Evolutionary conservation across 2,329 filamentous ascomycete genomes (phyloP).

Genomic region (Talaromyces atroroseus): DNA sequence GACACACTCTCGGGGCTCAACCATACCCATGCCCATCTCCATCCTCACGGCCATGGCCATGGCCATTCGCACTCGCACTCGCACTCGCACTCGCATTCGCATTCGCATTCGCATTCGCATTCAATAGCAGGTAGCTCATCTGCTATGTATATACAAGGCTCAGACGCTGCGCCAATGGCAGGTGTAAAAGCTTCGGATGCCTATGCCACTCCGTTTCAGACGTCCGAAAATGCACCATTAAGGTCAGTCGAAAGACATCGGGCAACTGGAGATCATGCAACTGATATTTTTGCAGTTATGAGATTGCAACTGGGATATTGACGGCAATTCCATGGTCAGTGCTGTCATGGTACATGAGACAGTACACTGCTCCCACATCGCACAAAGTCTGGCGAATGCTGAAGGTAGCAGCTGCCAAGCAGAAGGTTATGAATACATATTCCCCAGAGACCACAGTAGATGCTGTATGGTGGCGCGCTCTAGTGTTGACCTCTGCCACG

Average conservation of each 20-base stretch:
- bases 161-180: conserved; percentile 2
- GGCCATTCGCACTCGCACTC: not conserved
- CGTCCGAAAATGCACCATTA: conserved; percentile 7
- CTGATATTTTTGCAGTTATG: conserved; percentile 33
- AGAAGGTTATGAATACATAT: conserved; percentile 7
- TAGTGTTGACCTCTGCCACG: conserved; percentile 26
- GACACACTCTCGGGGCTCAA: conserved; percentile 4
- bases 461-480: conserved; percentile 20
- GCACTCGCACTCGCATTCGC: not conserved
- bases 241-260: conserved; percentile 4
- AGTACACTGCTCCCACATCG: conserved; percentile 19
- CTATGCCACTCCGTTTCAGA: conserved; percentile 10
- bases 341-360: conserved; percentile 32
- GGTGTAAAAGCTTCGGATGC: conserved; percentile 10
- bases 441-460: conserved; percentile 17
- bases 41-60: conserved; percentile 28
- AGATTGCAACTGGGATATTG: conserved; percentile 47
- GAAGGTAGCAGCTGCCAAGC: conserved; percentile 11
- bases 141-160: not conserved
- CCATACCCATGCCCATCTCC: conserved; percentile 35
- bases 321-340: conserved; percentile 32
- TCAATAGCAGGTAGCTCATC: not conserved
- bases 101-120: conserved; percentile 6
- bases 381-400: conserved; percentile 14
- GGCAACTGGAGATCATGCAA: not conserved